A percentile compares a stretch with the other conserved stretches of the same genome.
These are phyloP conservation scores for Colletotrichum limetticola DNA, from an alignment of 2,329 filamentous ascomycete species.

Conservation along the genomic window DNA sequence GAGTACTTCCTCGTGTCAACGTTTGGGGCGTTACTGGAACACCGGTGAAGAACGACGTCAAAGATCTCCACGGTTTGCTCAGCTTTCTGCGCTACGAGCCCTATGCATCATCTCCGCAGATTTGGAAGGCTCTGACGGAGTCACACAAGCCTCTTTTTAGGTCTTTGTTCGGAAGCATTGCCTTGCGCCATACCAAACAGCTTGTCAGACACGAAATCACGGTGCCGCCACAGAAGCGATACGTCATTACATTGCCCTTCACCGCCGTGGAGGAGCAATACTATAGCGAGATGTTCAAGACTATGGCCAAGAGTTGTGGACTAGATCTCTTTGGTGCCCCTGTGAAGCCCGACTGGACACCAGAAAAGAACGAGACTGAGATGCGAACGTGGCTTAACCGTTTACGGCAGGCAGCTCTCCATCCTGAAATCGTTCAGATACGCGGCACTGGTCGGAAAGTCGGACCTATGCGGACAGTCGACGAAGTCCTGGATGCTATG, in stretches of 20 bases:
- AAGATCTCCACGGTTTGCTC: slow-evolving; percentile 83
- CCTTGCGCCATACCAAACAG: slow-evolving; percentile 88
- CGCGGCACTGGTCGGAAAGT: slow-evolving; percentile 70
- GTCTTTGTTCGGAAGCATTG: slow-evolving; percentile 75
- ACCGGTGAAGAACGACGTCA: slow-evolving; percentile 81
- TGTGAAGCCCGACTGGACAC: slow-evolving; percentile 69
- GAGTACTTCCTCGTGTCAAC: slow-evolving; percentile 83
- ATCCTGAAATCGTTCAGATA: slow-evolving; percentile 79
- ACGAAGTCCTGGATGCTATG: slow-evolving; percentile 91
- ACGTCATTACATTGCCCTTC: slow-evolving; percentile 90
- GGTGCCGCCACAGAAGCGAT: slow-evolving; percentile 84
- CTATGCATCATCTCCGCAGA: slow-evolving; percentile 70
- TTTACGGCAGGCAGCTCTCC: slow-evolving; percentile 84
- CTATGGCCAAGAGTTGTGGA: slow-evolving; percentile 78
- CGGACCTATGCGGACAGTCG: slow-evolving; percentile 80
- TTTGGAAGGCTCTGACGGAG: slow-evolving; percentile 76
- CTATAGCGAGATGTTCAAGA: slow-evolving; percentile 79
- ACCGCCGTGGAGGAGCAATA: slow-evolving; percentile 91
- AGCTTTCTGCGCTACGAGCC: slow-evolving; percentile 84
- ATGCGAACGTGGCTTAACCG: slow-evolving; percentile 86
- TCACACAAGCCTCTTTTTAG: slow-evolving; percentile 73
- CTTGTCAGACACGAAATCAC: slow-evolving; percentile 81
- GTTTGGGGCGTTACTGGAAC: slow-evolving; percentile 95
- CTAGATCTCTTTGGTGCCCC: slow-evolving; percentile 74
- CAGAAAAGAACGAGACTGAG: slow-evolving; percentile 70